These are phyloP conservation scores for Xylariaceae sp. DNA, from an alignment of 2,329 filamentous ascomycete species.

Conservation along the genomic window DNA sequence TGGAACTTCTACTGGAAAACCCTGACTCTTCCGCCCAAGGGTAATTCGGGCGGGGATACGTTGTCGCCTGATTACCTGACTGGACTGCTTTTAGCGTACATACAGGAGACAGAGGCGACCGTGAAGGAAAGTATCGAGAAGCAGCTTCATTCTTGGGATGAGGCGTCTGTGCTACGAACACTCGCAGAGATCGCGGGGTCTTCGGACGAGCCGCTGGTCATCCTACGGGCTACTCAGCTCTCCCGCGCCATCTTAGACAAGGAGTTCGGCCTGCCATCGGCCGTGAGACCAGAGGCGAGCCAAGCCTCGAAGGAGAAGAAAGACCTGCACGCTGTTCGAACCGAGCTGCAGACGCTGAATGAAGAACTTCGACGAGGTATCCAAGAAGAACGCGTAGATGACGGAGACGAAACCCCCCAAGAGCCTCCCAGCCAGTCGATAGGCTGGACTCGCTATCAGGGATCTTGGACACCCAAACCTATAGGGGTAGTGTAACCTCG, in stretches of 20 bases:
- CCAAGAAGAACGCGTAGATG: slow-evolving; percentile 3
- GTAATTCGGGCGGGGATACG: slow-evolving; percentile 1
- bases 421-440: slow-evolving; percentile 19
- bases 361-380: slow-evolving; percentile 20
- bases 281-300: background rate
- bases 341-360: slow-evolving; percentile 23
- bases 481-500: slow-evolving; percentile 52
- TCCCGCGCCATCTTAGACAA: slow-evolving; percentile 36
- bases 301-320: slow-evolving; percentile 3
- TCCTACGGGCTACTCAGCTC: slow-evolving; percentile 42
- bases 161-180: slow-evolving; percentile 32
- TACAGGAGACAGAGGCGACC: slow-evolving; percentile 27
- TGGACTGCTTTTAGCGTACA: slow-evolving; percentile 34
- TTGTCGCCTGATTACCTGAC: slow-evolving; percentile 26
- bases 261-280: slow-evolving; percentile 10
- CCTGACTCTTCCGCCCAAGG: slow-evolving; percentile 26
- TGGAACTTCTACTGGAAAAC: slow-evolving; percentile 82
- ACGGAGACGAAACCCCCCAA: slow-evolving; percentile 13
- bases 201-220: slow-evolving; percentile 38
- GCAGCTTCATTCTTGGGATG: slow-evolving; percentile 34
- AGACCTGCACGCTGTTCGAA: slow-evolving; percentile 22
- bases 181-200: slow-evolving; percentile 36
- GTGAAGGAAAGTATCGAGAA: slow-evolving; percentile 21
- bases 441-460: slow-evolving; percentile 47
- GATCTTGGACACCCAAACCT: slow-evolving; percentile 52